Evolutionary conservation across 108 stramenopile species (phyloP).

Genomic region (Seminavis robusta): DNA sequence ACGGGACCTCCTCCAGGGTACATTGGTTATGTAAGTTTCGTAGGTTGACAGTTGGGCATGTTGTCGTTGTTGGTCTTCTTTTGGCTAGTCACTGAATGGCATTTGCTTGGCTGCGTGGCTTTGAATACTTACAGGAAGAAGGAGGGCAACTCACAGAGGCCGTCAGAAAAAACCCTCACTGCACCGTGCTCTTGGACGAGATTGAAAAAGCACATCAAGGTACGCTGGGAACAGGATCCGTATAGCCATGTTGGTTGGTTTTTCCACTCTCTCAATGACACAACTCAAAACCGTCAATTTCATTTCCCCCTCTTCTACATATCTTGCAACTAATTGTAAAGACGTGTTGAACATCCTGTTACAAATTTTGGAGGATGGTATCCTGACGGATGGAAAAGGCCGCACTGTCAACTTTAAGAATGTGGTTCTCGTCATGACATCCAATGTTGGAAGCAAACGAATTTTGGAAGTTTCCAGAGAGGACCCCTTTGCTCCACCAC

Average conservation of each 20-base stretch:
- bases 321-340: no score
- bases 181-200: slow-evolving; percentile 80
- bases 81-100: neutral
- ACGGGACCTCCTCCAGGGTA: slow-evolving; percentile 96
- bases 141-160: slow-evolving; percentile 98
- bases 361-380: slow-evolving; percentile 96
- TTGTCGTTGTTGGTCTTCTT: neutral
- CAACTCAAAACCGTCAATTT: no score
- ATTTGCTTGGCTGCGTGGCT: slow-evolving; percentile 49
- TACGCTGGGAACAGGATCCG: no score
- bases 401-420: slow-evolving; percentile 93
- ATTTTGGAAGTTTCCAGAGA: slow-evolving; percentile 79
- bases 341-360: slow-evolving; percentile 95
- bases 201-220: slow-evolving; percentile 97
- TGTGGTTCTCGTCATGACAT: slow-evolving; percentile 94
- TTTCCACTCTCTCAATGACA: no score
- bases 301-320: no score
- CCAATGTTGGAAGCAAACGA: slow-evolving; percentile 87
- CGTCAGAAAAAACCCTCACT: slow-evolving; percentile 76
- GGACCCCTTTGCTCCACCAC: no score
- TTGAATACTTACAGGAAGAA: no score
- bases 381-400: slow-evolving; percentile 97
- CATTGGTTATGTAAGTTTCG: slow-evolving; percentile 62
- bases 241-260: no score
- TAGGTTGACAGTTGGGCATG: neutral